These are phyloP conservation scores for Trapa bicornis DNA, from an alignment of 345 rosid species.

Conservation along the genomic window DNA sequence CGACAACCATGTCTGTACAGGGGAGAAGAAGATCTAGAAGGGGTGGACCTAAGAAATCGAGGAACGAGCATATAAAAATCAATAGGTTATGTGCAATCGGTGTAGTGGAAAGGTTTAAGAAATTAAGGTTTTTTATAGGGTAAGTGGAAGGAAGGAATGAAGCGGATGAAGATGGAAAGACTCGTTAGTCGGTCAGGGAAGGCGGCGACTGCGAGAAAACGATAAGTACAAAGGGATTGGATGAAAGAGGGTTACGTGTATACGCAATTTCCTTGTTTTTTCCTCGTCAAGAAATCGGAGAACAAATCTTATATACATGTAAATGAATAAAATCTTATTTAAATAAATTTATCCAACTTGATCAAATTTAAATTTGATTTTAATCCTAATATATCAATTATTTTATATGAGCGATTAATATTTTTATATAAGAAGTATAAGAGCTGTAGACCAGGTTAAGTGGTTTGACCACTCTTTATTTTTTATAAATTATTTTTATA, in stretches of 20 bases:
- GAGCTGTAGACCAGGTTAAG: too few species aligned
- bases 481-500: too few species aligned
- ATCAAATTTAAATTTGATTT: too few species aligned
- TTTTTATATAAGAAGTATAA: too few species aligned
- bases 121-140: not conserved
- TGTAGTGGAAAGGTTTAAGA: not conserved
- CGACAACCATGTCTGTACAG: constrained; percentile 42
- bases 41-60: not conserved
- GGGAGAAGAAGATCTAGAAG: too few species aligned
- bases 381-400: too few species aligned
- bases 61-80: not conserved
- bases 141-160: not conserved
- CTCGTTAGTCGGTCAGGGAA: not conserved
- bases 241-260: not conserved
- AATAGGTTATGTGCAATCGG: not conserved
- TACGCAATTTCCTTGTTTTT: not conserved
- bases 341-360: too few species aligned
- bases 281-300: not conserved
- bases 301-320: not conserved
- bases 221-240: not conserved
- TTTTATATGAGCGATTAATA: too few species aligned
- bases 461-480: too few species aligned
- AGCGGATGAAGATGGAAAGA: not conserved
- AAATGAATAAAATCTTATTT: not conserved
- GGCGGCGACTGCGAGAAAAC: constrained; percentile 1